Conservation (phyloP, 306 rosid species). For the Hippophae gyantsensis region DNA sequence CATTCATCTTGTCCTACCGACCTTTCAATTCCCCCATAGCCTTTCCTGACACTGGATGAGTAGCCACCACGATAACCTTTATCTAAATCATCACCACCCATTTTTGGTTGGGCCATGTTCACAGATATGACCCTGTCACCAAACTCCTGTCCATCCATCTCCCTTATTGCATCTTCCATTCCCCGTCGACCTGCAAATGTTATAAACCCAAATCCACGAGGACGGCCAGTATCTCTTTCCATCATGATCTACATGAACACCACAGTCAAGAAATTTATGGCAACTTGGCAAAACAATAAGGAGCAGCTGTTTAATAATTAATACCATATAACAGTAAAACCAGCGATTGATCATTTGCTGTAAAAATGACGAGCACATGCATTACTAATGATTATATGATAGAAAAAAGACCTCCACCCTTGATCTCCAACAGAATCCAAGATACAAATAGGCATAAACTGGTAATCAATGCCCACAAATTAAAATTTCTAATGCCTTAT, state of each 20-base stretch:
- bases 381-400: too few species aligned
- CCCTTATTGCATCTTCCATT: slow-evolving; percentile 97
- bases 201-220: slow-evolving; percentile 95
- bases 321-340: neutral
- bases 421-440: slow-evolving; percentile 35
- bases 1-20: slow-evolving; percentile 79
- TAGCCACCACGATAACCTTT: slow-evolving; percentile 69
- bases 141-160: slow-evolving; percentile 83
- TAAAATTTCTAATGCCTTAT: slow-evolving; percentile 16
- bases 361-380: too few species aligned
- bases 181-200: slow-evolving; percentile 86
- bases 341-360: neutral
- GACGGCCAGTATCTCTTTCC: slow-evolving; percentile 89
- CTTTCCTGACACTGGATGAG: slow-evolving; percentile 74
- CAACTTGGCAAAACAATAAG: slow-evolving; percentile 11
- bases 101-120: slow-evolving; percentile 86
- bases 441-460: slow-evolving; percentile 22
- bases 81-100: slow-evolving; percentile 73
- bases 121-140: slow-evolving; percentile 82
- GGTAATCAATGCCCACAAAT: slow-evolving; percentile 11
- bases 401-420: slow-evolving; percentile 18
- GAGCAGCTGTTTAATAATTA: slow-evolving; percentile 7
- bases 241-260: slow-evolving; percentile 71
- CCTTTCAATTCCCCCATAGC: slow-evolving; percentile 64
- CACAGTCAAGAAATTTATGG: slow-evolving; percentile 23